Percentiles rank a stretch among this genome's conserved stretches.
Evolutionary conservation across 164 flowering plant species (phyloP).

Genomic region (Tetrastigma voinierianum): DNA sequence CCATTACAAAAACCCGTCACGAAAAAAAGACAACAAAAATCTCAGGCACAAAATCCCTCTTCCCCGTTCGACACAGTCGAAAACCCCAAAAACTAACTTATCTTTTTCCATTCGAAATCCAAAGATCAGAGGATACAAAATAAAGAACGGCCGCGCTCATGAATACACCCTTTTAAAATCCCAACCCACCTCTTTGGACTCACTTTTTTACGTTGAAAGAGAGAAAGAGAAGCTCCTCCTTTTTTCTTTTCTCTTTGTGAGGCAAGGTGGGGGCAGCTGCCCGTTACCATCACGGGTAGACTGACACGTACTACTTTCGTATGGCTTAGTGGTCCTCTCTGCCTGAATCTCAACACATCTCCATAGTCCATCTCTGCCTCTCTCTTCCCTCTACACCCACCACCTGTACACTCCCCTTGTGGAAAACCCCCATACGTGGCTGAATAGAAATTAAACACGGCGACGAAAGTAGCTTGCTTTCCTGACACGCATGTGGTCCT

Average conservation of each 20-base stretch:
- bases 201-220: background rate
- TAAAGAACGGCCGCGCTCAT: too few relatives aligned
- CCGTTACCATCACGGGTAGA: slow-evolving; percentile 12
- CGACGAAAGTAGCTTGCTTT: slow-evolving; percentile 8
- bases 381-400: background rate
- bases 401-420: slow-evolving; percentile 3
- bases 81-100: background rate
- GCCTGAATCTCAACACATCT: slow-evolving; percentile 11
- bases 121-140: too few relatives aligned
- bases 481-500: slow-evolving; percentile 37
- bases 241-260: background rate
- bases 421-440: slow-evolving; percentile 20
- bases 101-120: too few relatives aligned
- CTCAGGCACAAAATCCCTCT: background rate
- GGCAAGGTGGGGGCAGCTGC: slow-evolving; percentile 11
- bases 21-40: too few relatives aligned
- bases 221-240: slow-evolving; percentile 5
- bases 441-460: slow-evolving; percentile 24
- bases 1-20: slow-evolving; percentile 21
- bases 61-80: background rate
- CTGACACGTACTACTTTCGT: background rate
- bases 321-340: slow-evolving; percentile 14
- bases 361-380: slow-evolving; percentile 14
- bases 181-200: too few relatives aligned
- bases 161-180: too few relatives aligned